Base-by-base conservation (phyloP, 2,329 filamentous ascomycete species). In the Aspergillus sp. region DNA sequence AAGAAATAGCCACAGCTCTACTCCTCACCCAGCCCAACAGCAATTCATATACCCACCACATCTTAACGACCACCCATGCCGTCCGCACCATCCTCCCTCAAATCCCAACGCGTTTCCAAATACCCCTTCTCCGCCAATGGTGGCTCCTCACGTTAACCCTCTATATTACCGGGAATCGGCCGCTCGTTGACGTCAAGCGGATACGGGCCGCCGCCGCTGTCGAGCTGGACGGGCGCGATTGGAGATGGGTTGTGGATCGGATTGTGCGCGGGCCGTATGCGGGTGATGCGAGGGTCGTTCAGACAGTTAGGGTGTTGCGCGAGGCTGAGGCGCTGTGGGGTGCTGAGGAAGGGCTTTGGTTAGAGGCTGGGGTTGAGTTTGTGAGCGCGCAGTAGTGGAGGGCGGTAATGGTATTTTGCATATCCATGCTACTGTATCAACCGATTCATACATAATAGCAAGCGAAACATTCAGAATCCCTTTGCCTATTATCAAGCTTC, bases 11-110 rank as follows among this genome's bases (percentile, higher is more conserved):
- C 2, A 70, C 74, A 1, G 68, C 69, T 1, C 50, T 76, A 2
- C 53, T 74, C 4, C 60, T 69, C 6, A 67, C 67, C 0, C 55
- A 52, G 7, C 42, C 19, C 19, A 19, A 19, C 19, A 19, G 19
- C 19, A 19, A 19, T 19, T 19, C 19, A 19, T 19, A 19, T 19
- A 19, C 19, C 19, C 19, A 19, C 19, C 88, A 95, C 61, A 66
- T 93, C 5, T 75, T 98, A 30, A 94, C 88, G 0, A 85, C 86
- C 19, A 90, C 85, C 50, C 89, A 98, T 63, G 91, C 93, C 0
- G 79, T 95, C 8, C 80, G 93, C n/a, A 80, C 94, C 27, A 68
- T 98, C 4, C 73, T 98, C 2, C 88, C 93, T 0, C 67, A 88
- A 33, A 71, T 96, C 7, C 88, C 89, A 0, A 67, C 76, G 9